Evolutionary conservation across 2,329 filamentous ascomycete genomes (phyloP).

Genomic region (Apiospora rasikravindrae): DNA sequence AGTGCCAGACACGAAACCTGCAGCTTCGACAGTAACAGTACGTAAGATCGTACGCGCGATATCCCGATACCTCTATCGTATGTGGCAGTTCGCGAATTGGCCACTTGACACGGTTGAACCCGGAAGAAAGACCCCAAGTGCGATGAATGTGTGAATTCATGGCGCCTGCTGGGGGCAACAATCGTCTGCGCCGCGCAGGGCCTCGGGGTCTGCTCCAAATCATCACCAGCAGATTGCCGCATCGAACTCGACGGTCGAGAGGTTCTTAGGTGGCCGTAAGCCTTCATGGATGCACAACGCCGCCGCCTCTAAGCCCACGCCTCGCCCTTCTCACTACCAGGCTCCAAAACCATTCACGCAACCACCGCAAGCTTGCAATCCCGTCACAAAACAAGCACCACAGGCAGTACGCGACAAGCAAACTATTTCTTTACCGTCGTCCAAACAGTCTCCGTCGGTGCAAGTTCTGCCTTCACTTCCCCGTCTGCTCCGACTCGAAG

Average conservation of each 20-base stretch:
- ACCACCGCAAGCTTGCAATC: neutral
- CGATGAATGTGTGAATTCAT: constrained; percentile 23
- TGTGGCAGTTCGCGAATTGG: neutral
- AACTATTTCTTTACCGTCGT: neutral
- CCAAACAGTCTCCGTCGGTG: neutral
- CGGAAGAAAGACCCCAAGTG: neutral
- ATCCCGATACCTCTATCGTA: neutral
- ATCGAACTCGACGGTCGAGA: constrained; percentile 48
- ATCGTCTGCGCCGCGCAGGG: constrained; percentile 16
- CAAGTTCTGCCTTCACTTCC: neutral
- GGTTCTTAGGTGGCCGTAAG: constrained; percentile 44
- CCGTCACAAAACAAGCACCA: neutral
- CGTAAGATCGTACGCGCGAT: neutral
- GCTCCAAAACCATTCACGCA: constrained; percentile 18
- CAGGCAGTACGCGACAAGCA: constrained; percentile 4
- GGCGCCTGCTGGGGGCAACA: constrained; percentile 22
- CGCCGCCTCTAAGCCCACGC: constrained; percentile 37
- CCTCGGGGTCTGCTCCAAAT: constrained; percentile 23
- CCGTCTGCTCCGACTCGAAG: neutral
- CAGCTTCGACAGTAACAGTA: neutral
- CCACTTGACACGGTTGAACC: neutral
- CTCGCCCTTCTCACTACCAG: constrained; percentile 31
- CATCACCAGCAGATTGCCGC: constrained; percentile 39
- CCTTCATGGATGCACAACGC: constrained; percentile 41
- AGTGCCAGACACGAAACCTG: neutral